Percentiles rank a stretch among this genome's conserved stretches.
These are phyloP conservation scores for Gamarada debralockiae DNA, from an alignment of 495 filamentous ascomycete species.

Conservation along the genomic window DNA sequence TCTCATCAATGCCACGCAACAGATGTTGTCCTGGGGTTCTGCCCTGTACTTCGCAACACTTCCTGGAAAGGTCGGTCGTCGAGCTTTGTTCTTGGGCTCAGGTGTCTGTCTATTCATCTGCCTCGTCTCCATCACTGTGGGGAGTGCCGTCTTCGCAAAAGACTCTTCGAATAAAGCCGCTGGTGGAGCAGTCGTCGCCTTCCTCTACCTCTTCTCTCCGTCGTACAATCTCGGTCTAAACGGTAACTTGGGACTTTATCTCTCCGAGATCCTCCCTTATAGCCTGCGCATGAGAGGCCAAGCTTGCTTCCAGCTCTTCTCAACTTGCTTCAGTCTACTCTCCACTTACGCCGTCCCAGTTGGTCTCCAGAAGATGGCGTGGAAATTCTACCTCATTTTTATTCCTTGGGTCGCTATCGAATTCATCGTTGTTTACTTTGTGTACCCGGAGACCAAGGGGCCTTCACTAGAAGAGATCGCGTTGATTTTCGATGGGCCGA, in stretches of 20 bases:
- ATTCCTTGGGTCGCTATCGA: slow-evolving; percentile 17
- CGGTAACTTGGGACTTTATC: slow-evolving; percentile 48
- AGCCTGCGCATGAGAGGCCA: slow-evolving; percentile 28
- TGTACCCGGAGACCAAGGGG: slow-evolving; percentile 25
- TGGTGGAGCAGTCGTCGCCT: slow-evolving; percentile 17
- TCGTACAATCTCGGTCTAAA: slow-evolving; percentile 68
- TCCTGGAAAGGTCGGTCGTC: slow-evolving; percentile 50
- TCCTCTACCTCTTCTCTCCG: slow-evolving; percentile 30
- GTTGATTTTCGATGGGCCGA: slow-evolving; percentile 49
- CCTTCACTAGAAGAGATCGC: slow-evolving; percentile 49
- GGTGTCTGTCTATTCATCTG: too few species aligned
- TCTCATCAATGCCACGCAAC: too few species aligned
- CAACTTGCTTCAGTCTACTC: background rate
- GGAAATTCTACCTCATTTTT: slow-evolving; percentile 36
- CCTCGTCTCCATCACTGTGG: too few species aligned
- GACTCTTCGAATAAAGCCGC: too few species aligned
- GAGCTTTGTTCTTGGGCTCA: slow-evolving; percentile 50
- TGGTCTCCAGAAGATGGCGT: slow-evolving; percentile 29
- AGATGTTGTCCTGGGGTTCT: too few species aligned
- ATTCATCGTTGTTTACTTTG: slow-evolving; percentile 17
- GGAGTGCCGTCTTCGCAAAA: too few species aligned
- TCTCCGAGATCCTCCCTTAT: slow-evolving; percentile 36
- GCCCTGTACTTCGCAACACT: too few species aligned
- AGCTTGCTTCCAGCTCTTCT: slow-evolving; percentile 30
- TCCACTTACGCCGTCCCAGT: slow-evolving; percentile 17